Conservation (phyloP, 306 rosid species). For the Sophora flavescens region DNA sequence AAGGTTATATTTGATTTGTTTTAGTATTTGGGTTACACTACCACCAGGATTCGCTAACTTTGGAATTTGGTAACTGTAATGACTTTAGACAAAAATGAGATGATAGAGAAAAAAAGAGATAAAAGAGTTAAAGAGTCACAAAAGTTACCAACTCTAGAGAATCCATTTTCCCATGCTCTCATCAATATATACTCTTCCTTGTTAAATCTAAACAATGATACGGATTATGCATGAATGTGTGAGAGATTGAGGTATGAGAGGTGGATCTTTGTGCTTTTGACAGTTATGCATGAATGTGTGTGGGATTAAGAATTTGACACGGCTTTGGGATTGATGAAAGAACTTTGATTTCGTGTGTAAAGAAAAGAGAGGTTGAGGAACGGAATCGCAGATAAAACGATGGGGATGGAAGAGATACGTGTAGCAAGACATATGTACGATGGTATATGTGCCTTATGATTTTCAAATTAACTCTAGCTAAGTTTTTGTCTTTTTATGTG, state of each 20-base stretch:
- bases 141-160: too few species aligned
- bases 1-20: too few species aligned
- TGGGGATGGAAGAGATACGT: constrained; percentile 12
- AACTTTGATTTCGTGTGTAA: constrained; percentile 27
- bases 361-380: neutral
- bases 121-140: too few species aligned
- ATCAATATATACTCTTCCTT: too few species aligned
- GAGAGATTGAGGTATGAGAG: neutral
- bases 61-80: too few species aligned
- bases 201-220: too few species aligned
- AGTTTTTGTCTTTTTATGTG: constrained; percentile 44
- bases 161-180: too few species aligned
- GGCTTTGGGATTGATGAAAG: constrained; percentile 45
- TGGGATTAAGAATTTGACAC: constrained; percentile 27
- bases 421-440: constrained; percentile 7
- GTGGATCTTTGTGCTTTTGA: constrained; percentile 16
- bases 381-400: constrained; percentile 20
- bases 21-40: too few species aligned
- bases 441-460: neutral
- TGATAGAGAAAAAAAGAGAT: too few species aligned
- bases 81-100: too few species aligned
- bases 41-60: too few species aligned
- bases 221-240: neutral
- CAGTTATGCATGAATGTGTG: constrained; percentile 41
- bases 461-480: constrained; percentile 16